Base-by-base conservation (phyloP, 2,329 filamentous ascomycete species). In the Didymosphaeria variabile region DNA sequence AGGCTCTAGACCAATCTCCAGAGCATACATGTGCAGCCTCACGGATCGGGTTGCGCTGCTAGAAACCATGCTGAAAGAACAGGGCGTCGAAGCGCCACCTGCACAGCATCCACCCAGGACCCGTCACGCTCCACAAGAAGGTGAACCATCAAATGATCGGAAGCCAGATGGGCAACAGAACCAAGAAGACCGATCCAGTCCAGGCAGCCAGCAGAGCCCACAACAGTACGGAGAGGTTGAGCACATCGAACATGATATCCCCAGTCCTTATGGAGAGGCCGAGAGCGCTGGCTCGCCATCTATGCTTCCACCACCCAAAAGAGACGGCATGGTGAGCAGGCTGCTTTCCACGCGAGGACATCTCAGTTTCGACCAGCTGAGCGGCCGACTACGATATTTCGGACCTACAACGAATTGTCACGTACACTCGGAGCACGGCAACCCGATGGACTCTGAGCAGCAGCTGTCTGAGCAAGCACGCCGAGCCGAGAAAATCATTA, bases 1-100 rank as follows among this genome's bases (percentile, higher is more conserved):
- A 17, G 23, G 57, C 36, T 55, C 32, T 47, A 86, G 85, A 40
- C 85, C 85, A 8, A 86, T 87, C 36, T 87, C 84, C 21, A 84
- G 86, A 70, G 85, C 85, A 56, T 87, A 87, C 72, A 86, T 86
- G 81, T 83, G 82, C 44, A 86, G 84, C 1, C 76, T 87, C 12
- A 84, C 84, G n/a, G 83, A 84, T 26, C 80, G 85, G 5, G 85
- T 87, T 46, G 76, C 79, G 8, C 65, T 87, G 61, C 77, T 87
- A 0, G 85, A 87, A 73, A 73, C 74, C 17, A 79, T 87, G 80
- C 79, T 87, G 4, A 70, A 80, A 58, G 83, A 86, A 42, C 80
- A 79, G 36, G 85, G 84, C 53, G 79, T 83, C 19, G 77, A 79
- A 1, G 80, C 82, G 23, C 85, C 85, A 10, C 82, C 83, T 15